Conservation (phyloP, 2,329 filamentous ascomycete species). For the Pseudogymnoascus sp. region DNA sequence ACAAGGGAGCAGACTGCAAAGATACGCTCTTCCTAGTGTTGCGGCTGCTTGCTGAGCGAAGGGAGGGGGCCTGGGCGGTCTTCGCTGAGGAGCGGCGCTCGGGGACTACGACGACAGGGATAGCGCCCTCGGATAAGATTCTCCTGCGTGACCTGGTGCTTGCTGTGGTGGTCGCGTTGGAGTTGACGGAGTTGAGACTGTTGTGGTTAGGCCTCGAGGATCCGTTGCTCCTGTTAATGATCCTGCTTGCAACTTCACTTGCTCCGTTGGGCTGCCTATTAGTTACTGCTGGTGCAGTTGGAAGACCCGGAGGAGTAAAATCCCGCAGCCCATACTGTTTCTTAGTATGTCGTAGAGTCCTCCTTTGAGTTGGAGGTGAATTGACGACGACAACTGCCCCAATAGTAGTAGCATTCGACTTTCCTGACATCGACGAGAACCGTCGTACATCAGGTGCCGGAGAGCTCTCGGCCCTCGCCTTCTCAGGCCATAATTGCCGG, state of each 20-base stretch:
- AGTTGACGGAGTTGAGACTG: constrained; percentile 37
- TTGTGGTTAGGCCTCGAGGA: constrained; percentile 14
- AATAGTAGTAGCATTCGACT: constrained; percentile 46
- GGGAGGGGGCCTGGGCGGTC: constrained; percentile 42
- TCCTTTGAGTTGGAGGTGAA: constrained; percentile 36
- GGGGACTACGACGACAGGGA: constrained; percentile 55
- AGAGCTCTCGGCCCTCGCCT: constrained; percentile 19
- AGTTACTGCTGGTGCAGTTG: neutral
- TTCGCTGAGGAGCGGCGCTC: constrained; percentile 43
- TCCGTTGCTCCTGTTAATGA: constrained; percentile 3
- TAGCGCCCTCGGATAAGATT: constrained; percentile 49
- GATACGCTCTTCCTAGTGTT: constrained; percentile 44
- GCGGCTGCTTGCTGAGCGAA: constrained; percentile 53
- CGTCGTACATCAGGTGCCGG: constrained; percentile 34
- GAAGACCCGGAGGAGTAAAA: constrained; percentile 28
- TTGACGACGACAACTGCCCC: constrained; percentile 52
- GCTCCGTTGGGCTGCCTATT: neutral
- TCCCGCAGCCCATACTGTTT: constrained; percentile 46
- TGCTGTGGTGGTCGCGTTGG: constrained; percentile 38
- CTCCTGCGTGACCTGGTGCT: constrained; percentile 49
- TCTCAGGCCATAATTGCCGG: constrained; percentile 11
- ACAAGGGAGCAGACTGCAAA: constrained; percentile 38
- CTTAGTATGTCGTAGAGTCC: constrained; percentile 52
- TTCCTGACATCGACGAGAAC: constrained; percentile 45
- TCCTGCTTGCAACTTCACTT: neutral